Conservation (phyloP, 2,329 filamentous ascomycete genomes). For the Botrytis sinoallii region DNA sequence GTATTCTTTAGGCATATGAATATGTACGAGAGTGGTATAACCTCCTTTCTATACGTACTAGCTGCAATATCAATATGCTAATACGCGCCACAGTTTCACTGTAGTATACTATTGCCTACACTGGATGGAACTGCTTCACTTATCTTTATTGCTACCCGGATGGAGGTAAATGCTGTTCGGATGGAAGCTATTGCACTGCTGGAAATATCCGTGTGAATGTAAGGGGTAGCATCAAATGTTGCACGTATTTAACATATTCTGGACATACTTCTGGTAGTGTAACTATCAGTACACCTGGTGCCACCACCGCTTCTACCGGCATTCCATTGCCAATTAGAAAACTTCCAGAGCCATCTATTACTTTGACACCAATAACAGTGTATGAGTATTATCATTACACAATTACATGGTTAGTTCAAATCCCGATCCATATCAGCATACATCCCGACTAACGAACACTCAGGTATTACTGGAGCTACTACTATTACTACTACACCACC, state of each 20-base stretch:
- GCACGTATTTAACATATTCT: not conserved
- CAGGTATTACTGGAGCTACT: not conserved
- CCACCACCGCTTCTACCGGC: not conserved
- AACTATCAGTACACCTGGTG: not conserved
- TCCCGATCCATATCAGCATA: too few species aligned
- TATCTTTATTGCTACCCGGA: not conserved
- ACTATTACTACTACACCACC: not conserved
- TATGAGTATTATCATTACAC: constrained; percentile 3
- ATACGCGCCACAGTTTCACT: too few species aligned
- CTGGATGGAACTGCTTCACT: constrained; percentile 3
- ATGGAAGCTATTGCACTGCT: not conserved
- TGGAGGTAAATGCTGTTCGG: constrained; percentile 3
- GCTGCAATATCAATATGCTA: too few species aligned
- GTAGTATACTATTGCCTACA: too few species aligned
- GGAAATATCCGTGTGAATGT: not conserved
- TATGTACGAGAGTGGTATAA: too few species aligned
- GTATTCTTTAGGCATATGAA: too few species aligned
- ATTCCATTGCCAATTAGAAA: not conserved
- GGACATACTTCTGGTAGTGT: not conserved
- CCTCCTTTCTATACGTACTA: too few species aligned
- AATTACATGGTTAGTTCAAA: not conserved
- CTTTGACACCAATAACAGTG: not conserved
- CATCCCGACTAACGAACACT: not conserved
- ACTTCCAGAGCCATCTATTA: not conserved
- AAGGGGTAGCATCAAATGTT: not conserved